Percentiles rank a stretch among this genome's conserved stretches.
phyloP scores from a whole-genome alignment of 2,329 filamentous ascomycete species.

The Arthrobotrys iridis region DNA sequence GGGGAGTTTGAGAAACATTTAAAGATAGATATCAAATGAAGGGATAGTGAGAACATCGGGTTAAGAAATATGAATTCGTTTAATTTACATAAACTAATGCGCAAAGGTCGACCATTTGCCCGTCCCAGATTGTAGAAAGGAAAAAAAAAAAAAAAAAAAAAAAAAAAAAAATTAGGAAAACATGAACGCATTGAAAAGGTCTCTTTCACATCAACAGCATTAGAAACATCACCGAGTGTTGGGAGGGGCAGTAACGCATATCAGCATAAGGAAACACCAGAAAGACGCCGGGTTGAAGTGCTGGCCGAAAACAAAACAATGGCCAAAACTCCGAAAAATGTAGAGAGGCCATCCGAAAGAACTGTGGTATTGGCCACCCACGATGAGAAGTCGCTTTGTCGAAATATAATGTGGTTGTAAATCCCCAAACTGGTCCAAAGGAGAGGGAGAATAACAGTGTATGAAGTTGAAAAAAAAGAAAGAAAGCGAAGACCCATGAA shows the following conservation, averaged over 20 bases:
- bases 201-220: constrained; percentile 39
- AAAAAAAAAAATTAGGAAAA: neutral
- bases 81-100: constrained; percentile 52
- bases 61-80: constrained; percentile 51
- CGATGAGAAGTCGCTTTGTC: constrained; percentile 12
- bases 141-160: neutral
- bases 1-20: neutral
- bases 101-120: constrained; percentile 10
- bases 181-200: constrained; percentile 31
- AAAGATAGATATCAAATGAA: neutral
- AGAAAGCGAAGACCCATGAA: constrained; percentile 30
- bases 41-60: constrained; percentile 26
- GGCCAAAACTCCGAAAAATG: constrained; percentile 8
- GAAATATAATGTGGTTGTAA: constrained; percentile 16
- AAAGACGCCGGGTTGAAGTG: constrained; percentile 40
- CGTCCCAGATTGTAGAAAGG: constrained; percentile 15
- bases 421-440: constrained; percentile 34
- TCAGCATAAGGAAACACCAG: constrained; percentile 36
- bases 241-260: constrained; percentile 20
- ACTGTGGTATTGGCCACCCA: neutral
- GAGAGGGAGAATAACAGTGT: neutral
- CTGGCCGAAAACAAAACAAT: constrained; percentile 27
- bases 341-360: constrained; percentile 24
- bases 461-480: neutral
- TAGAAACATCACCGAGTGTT: constrained; percentile 12